Evolutionary conservation across 768 basidiomycete species (phyloP).

Genomic region (Suillus paluster): DNA sequence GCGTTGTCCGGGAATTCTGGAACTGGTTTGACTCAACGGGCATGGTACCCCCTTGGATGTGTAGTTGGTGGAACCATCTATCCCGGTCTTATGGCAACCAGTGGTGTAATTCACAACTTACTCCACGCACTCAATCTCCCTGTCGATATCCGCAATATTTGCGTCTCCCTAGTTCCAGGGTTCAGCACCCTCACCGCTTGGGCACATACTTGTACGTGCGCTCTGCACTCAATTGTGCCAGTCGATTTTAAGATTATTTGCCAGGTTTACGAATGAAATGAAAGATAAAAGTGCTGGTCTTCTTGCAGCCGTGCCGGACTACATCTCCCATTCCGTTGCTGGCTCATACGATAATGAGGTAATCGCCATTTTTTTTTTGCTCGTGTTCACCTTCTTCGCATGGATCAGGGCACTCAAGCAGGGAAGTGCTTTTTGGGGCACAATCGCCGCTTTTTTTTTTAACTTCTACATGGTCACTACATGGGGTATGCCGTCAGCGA

Average conservation of each 20-base stretch:
- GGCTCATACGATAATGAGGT: constrained; percentile 99
- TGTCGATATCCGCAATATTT: constrained; percentile 96
- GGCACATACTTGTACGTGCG: constrained; percentile 89
- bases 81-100: constrained; percentile 97
- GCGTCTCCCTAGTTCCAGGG: constrained; percentile 95
- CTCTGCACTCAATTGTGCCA: background rate
- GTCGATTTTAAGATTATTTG: background rate
- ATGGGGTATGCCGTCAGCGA: constrained; percentile 79
- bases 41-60: constrained; percentile 98
- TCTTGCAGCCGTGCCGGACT: constrained; percentile 95
- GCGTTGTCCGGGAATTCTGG: constrained; percentile 88
- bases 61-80: constrained; percentile 99
- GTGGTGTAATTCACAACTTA: constrained; percentile 93
- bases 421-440: constrained; percentile 91
- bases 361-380: constrained; percentile 98
- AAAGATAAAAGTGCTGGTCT: constrained; percentile 94
- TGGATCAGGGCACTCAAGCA: constrained; percentile 97
- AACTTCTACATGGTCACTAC: constrained; percentile 99
- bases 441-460: constrained; percentile 91
- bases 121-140: constrained; percentile 90
- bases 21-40: constrained; percentile 99
- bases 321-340: constrained; percentile 98
- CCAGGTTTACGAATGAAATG: constrained; percentile 95
- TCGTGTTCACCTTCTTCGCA: constrained; percentile 97
- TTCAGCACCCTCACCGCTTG: constrained; percentile 97